Evolutionary conservation across 345 rosid genomes (phyloP).

Genomic region (Psidium guajava): DNA sequence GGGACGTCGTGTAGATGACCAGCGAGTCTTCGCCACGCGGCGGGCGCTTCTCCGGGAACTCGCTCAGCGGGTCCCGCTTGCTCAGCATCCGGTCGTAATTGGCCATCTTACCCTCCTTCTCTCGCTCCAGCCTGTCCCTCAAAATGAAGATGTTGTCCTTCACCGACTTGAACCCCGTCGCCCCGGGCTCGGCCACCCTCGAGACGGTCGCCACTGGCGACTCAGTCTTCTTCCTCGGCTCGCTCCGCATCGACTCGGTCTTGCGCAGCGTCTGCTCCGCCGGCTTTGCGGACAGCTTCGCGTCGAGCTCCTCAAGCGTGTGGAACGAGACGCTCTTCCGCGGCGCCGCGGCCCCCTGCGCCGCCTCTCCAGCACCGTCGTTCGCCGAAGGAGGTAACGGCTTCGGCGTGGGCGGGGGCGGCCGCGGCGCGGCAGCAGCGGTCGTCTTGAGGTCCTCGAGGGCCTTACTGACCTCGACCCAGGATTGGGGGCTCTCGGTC

Average conservation of each 20-base stretch:
- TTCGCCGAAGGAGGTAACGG: background rate
- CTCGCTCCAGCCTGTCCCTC: constrained; percentile 53
- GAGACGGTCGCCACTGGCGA: constrained; percentile 5
- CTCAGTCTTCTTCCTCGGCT: constrained; percentile 10
- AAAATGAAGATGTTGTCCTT: constrained; percentile 59
- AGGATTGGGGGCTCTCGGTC: constrained; percentile 57
- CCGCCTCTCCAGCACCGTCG: background rate
- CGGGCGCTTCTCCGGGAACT: constrained; percentile 67
- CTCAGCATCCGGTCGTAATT: constrained; percentile 13
- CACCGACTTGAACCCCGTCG: constrained; percentile 27
- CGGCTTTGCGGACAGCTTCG: constrained; percentile 28
- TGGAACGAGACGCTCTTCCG: constrained; percentile 59
- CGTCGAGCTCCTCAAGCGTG: constrained; percentile 73
- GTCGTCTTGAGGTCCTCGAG: constrained; percentile 54
- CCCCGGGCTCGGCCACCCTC: background rate
- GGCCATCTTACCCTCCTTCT: constrained; percentile 54
- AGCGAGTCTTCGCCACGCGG: constrained; percentile 55
- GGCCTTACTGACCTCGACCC: constrained; percentile 91
- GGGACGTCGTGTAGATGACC: constrained; percentile 83
- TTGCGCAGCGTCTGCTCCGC: background rate
- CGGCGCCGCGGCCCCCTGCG: background rate
- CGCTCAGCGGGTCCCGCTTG: constrained; percentile 63
- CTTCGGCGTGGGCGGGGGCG: background rate
- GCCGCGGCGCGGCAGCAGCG: background rate
- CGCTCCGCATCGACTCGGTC: constrained; percentile 25